A percentile compares a stretch with the other conserved stretches of the same genome.
These are phyloP conservation scores for Myochromella boudieri DNA, from an alignment of 768 basidiomycete species.

Conservation along the genomic window DNA sequence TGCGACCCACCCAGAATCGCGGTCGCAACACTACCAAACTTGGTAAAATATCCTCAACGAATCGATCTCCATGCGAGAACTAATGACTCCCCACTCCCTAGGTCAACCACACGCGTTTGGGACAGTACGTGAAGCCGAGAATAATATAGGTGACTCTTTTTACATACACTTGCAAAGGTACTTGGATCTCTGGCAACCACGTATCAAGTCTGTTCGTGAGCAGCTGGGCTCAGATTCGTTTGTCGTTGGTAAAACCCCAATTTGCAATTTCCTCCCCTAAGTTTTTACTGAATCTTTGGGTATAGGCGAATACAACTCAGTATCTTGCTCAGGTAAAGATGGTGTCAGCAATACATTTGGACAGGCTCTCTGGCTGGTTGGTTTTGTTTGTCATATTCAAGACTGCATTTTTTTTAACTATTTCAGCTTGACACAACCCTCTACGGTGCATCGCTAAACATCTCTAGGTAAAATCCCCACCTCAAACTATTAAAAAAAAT, in stretches of 20 bases:
- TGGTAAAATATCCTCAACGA: constrained; percentile 25
- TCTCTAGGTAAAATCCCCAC: constrained; percentile 37
- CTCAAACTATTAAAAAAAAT: not conserved
- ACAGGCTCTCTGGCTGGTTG: constrained; percentile 50
- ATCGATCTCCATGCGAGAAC: too few species aligned
- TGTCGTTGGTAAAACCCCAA: constrained; percentile 36
- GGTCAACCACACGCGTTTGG: constrained; percentile 55
- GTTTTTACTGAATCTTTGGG: not conserved
- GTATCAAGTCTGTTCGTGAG: constrained; percentile 44
- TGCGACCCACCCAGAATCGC: constrained; percentile 43
- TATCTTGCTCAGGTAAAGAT: constrained; percentile 50
- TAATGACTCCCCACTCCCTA: constrained; percentile 15
- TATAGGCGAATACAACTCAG: constrained; percentile 54
- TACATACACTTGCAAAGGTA: constrained; percentile 32
- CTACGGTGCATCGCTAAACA: constrained; percentile 48
- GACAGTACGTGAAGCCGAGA: constrained; percentile 31
- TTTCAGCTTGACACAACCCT: constrained; percentile 42
- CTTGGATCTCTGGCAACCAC: constrained; percentile 54
- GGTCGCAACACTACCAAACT: constrained; percentile 48
- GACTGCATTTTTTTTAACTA: too few species aligned
- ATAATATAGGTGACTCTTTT: not conserved
- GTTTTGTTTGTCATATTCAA: constrained; percentile 1
- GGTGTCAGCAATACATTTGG: constrained; percentile 55
- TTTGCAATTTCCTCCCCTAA: not conserved
- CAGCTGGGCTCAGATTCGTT: constrained; percentile 49